Evolutionary conservation across 352 stramenopile genomes (phyloP).

Genomic region (Blastocystis sp.): DNA sequence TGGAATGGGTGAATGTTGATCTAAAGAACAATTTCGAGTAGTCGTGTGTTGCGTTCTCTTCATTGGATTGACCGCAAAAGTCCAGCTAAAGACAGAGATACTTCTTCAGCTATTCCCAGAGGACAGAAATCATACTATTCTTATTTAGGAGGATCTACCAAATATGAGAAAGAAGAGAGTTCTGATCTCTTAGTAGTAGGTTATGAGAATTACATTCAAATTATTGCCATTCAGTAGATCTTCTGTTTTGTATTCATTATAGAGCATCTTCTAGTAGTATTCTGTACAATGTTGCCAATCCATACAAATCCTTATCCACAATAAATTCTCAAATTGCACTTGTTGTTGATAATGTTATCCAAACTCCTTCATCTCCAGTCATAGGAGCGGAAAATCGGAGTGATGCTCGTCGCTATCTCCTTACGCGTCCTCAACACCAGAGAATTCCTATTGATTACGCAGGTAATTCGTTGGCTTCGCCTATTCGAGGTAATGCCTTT

Average conservation of each 20-base stretch:
- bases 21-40: not conserved
- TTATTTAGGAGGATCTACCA: not conserved
- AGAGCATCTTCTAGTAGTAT: not conserved
- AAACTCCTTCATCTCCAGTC: not conserved
- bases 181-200: not conserved
- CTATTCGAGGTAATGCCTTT: not conserved
- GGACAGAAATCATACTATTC: not conserved
- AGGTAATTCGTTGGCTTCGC: not conserved
- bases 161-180: not conserved
- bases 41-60: not conserved
- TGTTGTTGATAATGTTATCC: not conserved
- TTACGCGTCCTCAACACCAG: not conserved
- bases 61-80: conserved; percentile 12
- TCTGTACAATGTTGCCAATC: not conserved
- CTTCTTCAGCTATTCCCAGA: not conserved
- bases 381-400: not conserved
- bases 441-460: not conserved
- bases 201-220: conserved; percentile 34
- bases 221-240: conserved; percentile 1
- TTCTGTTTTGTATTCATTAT: not conserved
- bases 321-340: conserved; percentile 21
- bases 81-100: not conserved
- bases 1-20: not conserved
- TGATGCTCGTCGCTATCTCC: not conserved
- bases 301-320: not conserved